Percentiles rank a stretch among this genome's conserved stretches.
Conservation (phyloP, 2,329 filamentous ascomycete species). For the Metarhizium sp. region DNA sequence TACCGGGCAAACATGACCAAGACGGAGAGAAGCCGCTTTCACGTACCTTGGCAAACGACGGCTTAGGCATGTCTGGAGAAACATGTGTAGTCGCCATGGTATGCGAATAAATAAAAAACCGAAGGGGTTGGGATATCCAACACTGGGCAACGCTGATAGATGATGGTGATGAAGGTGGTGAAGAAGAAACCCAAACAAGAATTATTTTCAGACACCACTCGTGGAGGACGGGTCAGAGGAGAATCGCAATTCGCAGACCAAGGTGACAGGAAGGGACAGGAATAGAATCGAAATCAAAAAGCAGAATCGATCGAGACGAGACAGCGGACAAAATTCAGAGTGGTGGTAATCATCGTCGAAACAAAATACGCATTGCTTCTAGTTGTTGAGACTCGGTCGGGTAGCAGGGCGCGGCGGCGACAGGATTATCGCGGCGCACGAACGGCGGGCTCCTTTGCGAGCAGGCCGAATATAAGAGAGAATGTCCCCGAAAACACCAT, state of each 20-base stretch:
- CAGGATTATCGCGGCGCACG: constrained; percentile 4
- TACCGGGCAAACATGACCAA: constrained; percentile 3
- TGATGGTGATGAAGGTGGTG: background rate
- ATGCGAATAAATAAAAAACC: constrained; percentile 3
- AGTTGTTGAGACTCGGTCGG: constrained; percentile 1
- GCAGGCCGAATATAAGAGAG: background rate
- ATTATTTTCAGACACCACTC: constrained; percentile 7
- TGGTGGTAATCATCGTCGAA: constrained; percentile 48
- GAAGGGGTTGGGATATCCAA: constrained; percentile 13
- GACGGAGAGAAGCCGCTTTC: background rate
- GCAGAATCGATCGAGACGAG: constrained; percentile 44
- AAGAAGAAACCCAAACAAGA: constrained; percentile 3
- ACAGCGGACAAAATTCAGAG: constrained; percentile 37
- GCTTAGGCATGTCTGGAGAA: constrained; percentile 41
- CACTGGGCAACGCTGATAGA: constrained; percentile 9
- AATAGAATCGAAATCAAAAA: constrained; percentile 37
- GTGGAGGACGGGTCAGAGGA: constrained; percentile 1
- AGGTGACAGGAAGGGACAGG: constrained; percentile 20
- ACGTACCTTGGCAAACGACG: constrained; percentile 69
- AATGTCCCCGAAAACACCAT: background rate
- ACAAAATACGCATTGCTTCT: constrained; percentile 23
- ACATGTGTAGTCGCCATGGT: constrained; percentile 39
- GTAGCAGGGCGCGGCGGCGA: constrained; percentile 1
- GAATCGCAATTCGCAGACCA: constrained; percentile 6
- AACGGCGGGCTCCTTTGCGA: background rate